Evolutionary conservation across 495 filamentous ascomycete species (phyloP).

Genomic region (Elasticomyces elasticus): DNA sequence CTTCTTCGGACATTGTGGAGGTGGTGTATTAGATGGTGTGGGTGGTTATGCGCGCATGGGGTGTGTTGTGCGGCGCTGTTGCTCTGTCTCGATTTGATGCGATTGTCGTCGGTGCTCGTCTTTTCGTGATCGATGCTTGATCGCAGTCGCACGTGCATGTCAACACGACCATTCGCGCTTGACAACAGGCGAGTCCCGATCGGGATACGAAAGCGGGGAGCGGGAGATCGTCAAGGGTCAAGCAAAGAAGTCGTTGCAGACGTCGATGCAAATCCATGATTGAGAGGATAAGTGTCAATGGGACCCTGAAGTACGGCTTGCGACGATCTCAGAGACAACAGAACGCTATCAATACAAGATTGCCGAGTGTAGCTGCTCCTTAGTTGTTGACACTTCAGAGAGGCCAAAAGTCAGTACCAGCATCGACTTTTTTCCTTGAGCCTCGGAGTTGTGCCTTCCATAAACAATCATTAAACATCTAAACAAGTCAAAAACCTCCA

Average conservation of each 20-base stretch:
- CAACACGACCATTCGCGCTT: slow-evolving; percentile 2
- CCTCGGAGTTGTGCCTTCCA: background rate
- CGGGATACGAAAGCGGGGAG: background rate
- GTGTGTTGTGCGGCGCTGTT: background rate
- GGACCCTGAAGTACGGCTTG: too few species aligned
- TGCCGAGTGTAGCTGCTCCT: too few species aligned
- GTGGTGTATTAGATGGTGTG: background rate
- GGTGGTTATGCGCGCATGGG: background rate
- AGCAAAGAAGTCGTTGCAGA: background rate
- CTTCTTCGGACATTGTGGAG: slow-evolving; percentile 57
- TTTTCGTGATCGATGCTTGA: background rate
- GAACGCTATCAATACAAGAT: too few species aligned
- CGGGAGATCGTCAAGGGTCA: background rate
- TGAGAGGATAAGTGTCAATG: too few species aligned
- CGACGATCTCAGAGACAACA: too few species aligned
- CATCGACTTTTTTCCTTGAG: background rate
- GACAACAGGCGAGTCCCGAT: background rate
- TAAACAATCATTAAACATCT: background rate
- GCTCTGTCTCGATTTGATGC: too few species aligned
- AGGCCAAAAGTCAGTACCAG: too few species aligned
- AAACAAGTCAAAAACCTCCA: background rate
- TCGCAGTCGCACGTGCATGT: too few species aligned
- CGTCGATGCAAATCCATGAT: too few species aligned
- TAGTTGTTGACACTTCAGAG: too few species aligned
- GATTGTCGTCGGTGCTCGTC: background rate